Percentiles rank a stretch among this genome's conserved stretches.
phyloP scores from a whole-genome alignment of 257 asterid species.

The Prunella vulgaris region DNA sequence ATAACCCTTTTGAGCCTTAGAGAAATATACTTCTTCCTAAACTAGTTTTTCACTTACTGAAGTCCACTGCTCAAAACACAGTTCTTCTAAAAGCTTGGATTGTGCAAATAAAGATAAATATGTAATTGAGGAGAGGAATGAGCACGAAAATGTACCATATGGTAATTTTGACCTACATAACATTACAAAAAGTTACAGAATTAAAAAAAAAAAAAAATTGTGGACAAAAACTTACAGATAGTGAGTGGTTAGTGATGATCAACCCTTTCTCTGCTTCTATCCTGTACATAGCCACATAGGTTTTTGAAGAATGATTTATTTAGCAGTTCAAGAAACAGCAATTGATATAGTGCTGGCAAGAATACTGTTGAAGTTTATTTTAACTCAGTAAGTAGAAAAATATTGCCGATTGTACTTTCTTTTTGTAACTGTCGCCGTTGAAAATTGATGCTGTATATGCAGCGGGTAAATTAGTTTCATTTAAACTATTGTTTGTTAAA shows the following conservation, averaged over 20 bases:
- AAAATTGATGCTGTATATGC: background rate
- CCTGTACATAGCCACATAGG: conserved; percentile 51
- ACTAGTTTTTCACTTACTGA: background rate
- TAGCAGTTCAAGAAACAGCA: conserved; percentile 10
- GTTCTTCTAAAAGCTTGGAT: background rate
- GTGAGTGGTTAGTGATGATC: conserved; percentile 81
- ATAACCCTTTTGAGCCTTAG: conserved; percentile 12
- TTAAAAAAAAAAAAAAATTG: conserved; percentile 17
- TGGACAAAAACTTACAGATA: conserved; percentile 53
- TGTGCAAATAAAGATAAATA: background rate
- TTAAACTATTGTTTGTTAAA: background rate
- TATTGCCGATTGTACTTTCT: background rate
- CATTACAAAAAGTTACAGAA: conserved; percentile 1
- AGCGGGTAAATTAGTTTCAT: conserved; percentile 8
- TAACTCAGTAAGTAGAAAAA: background rate
- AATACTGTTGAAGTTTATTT: conserved; percentile 7
- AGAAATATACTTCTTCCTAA: background rate
- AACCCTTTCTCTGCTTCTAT: conserved; percentile 95
- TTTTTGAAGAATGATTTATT: conserved; percentile 1
- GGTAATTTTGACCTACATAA: background rate
- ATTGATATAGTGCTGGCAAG: conserved; percentile 2
- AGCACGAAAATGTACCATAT: background rate
- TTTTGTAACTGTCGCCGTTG: background rate
- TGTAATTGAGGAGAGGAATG: conserved; percentile 1
- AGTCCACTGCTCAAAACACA: background rate